Percentiles rank a stretch among this genome's conserved stretches.
phyloP scores from a whole-genome alignment of 768 basidiomycete genomes.

The Russula sp. region DNA sequence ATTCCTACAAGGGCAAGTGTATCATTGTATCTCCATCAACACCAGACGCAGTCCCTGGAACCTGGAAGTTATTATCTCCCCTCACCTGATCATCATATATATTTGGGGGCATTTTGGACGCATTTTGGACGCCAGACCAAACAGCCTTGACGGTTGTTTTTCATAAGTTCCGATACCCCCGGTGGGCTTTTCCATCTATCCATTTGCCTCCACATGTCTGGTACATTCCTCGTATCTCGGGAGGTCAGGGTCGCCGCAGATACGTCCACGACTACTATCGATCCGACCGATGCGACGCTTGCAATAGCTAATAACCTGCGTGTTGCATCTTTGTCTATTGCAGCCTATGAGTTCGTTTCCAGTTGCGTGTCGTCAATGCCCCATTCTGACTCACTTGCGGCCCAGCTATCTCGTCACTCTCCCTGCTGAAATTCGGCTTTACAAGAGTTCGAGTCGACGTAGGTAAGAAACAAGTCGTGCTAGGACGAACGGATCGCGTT shows the following conservation, averaged over 20 bases:
- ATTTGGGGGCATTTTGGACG: neutral
- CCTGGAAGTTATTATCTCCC: neutral
- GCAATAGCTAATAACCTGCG: conserved; percentile 23
- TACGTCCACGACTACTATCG: too few relatives aligned
- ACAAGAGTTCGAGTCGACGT: conserved; percentile 3
- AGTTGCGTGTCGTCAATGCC: neutral
- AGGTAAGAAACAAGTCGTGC: conserved; percentile 7
- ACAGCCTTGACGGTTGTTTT: neutral
- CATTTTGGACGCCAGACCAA: neutral
- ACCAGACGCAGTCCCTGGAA: neutral
- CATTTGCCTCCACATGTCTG: neutral
- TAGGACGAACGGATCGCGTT: neutral
- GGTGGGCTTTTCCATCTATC: neutral
- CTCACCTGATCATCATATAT: neutral
- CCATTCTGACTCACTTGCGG: neutral
- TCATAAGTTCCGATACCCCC: neutral
- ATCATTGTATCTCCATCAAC: neutral
- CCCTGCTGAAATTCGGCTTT: conserved; percentile 26
- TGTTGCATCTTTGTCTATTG: conserved; percentile 24
- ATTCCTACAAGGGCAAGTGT: neutral
- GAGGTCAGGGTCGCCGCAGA: neutral
- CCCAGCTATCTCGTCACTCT: conserved; percentile 28
- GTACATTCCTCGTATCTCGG: neutral
- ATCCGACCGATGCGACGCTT: neutral
- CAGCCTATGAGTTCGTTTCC: conserved; percentile 28